Evolutionary conservation across 2,329 filamentous ascomycete genomes (phyloP), one percentile per base, ranked within the genome.

Genomic region (Pestalotiopsis sp.): DNA sequence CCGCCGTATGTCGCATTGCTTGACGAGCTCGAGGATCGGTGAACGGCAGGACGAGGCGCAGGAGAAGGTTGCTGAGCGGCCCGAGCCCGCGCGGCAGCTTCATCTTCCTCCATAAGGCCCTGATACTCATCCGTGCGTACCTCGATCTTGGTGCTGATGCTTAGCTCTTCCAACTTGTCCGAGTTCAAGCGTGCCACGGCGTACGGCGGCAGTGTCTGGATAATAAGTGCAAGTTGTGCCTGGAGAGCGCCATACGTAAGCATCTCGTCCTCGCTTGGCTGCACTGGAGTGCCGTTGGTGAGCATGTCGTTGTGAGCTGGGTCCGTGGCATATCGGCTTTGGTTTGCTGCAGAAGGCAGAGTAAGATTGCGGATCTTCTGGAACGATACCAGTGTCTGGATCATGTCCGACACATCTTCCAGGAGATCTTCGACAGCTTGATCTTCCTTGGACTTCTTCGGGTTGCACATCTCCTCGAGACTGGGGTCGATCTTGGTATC

Each of bases 181-280:
- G 94, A 94, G 73, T 97, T 91, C 69, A 97, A 83, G 74, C 96
- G 95, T 5, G 94, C 91, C 26, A 97, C 92, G 1, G 92, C 92
- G 75, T 94, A 96, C 1, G 94, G 94, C 1, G 94, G 94, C 11
- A 97, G 81, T 52, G 87, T 89, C 71, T 91, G 86, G 69, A 97
- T 87, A 70, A 97, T 88, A 38, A 94, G 82, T 0, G 88, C 83
- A 22, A 97, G 82, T 75, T 94, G 93, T 3, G 90, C 87, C 76
- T 92, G 94, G 65, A 97, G 84, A 30, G 90, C 86, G 70, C 93
- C 86, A 76, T 97, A 97, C 0, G 86, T 88, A 14, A 81, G 77
- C 68, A 82, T 80, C 74, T 89, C 87, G 69, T 88, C 86, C 70
- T 88, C 87, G 13, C 90, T 89, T 9, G 92, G 92, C 64, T 89